These are phyloP conservation scores for Letharia lupina DNA, from an alignment of 495 filamentous ascomycete species.

Conservation along the genomic window DNA sequence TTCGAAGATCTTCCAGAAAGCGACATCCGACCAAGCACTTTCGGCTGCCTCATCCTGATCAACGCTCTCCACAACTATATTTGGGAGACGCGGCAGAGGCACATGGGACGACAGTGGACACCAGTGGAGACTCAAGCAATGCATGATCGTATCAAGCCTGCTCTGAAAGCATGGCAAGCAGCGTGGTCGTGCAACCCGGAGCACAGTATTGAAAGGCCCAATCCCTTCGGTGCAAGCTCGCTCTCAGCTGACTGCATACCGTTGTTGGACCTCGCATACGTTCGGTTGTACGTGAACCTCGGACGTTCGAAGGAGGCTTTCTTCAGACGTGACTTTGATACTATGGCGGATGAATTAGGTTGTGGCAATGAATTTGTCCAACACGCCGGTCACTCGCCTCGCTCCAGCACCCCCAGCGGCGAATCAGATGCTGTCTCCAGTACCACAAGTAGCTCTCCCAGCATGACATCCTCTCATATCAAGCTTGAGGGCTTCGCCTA, in stretches of 20 bases:
- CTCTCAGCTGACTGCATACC: constrained; percentile 92
- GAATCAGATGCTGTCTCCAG: constrained; percentile 3
- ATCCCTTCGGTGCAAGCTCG: constrained; percentile 80
- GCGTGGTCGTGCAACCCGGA: constrained; percentile 84
- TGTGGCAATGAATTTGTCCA: constrained; percentile 68
- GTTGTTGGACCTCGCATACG: constrained; percentile 87
- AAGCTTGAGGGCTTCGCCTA: constrained; percentile 16
- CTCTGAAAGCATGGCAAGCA: constrained; percentile 87
- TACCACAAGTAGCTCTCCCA: constrained; percentile 7
- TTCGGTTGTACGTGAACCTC: constrained; percentile 87
- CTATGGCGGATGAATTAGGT: constrained; percentile 83
- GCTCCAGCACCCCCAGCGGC: constrained; percentile 6
- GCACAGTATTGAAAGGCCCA: constrained; percentile 82
- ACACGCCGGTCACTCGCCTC: constrained; percentile 60
- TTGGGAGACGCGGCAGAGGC: constrained; percentile 91
- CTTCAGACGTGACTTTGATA: constrained; percentile 89
- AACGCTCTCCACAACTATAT: constrained; percentile 97
- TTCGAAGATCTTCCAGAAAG: constrained; percentile 46
- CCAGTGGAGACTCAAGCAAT: constrained; percentile 87
- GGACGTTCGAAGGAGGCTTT: constrained; percentile 87
- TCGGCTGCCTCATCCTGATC: constrained; percentile 88
- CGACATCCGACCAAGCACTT: constrained; percentile 79
- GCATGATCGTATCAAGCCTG: constrained; percentile 94
- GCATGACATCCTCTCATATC: constrained; percentile 31
- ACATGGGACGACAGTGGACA: constrained; percentile 86